Percentiles rank a stretch among this genome's conserved stretches.
phyloP scores from a whole-genome alignment of 192 early-diverging fungal species.

The Podila minutissima region DNA sequence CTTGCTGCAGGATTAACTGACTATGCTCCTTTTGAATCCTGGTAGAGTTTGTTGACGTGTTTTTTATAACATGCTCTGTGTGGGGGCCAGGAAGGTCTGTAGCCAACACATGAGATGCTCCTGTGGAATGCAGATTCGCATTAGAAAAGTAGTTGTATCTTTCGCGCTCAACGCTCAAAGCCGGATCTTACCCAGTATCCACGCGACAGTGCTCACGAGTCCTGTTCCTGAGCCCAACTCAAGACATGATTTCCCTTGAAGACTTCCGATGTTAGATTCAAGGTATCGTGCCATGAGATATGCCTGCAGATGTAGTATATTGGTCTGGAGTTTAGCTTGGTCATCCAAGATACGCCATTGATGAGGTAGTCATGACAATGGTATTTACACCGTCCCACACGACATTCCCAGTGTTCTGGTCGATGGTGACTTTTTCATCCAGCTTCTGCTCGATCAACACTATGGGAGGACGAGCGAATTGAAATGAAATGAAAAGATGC shows the following conservation, averaged over 20 bases:
- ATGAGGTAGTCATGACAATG: too few relatives aligned
- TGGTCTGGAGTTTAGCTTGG: not conserved
- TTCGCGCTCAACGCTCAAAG: not conserved
- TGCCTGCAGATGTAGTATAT: constrained; percentile 9
- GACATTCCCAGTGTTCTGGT: constrained; percentile 53
- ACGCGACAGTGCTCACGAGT: constrained; percentile 46
- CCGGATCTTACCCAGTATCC: constrained; percentile 31
- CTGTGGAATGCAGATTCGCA: constrained; percentile 1
- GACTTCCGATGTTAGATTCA: constrained; percentile 19
- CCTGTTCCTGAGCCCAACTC: constrained; percentile 49
- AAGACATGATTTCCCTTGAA: constrained; percentile 38
- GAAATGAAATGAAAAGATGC: not conserved
- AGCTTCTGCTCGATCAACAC: constrained; percentile 40
- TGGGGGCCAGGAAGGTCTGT: constrained; percentile 44
- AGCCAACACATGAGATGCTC: constrained; percentile 23
- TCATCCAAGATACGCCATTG: not conserved
- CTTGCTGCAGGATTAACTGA: constrained; percentile 4
- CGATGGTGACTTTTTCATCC: constrained; percentile 41
- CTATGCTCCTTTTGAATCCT: constrained; percentile 13
- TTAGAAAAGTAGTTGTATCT: too few relatives aligned
- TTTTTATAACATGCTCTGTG: constrained; percentile 30
- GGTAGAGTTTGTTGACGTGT: constrained; percentile 5
- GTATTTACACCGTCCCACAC: constrained; percentile 50
- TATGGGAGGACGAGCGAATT: not conserved
- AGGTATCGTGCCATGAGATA: constrained; percentile 39